Evolutionary conservation across 2,329 filamentous ascomycete species (phyloP), one percentile per base, ranked within the genome.

Genomic region (Elsinoe australis): DNA sequence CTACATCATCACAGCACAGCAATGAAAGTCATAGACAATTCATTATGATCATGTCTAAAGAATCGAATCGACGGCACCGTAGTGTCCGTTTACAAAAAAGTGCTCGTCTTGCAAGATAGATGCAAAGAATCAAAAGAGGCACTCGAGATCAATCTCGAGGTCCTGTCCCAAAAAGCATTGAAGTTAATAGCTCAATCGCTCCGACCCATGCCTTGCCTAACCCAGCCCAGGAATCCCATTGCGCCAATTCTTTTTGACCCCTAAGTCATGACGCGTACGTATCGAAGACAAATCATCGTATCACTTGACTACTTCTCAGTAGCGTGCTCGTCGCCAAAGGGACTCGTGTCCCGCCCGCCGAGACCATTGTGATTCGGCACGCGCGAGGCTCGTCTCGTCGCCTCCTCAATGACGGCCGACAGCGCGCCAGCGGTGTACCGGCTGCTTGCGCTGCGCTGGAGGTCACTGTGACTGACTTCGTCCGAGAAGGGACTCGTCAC

Each of bases 361-460:
- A 56, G 45, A 3, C 56, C 54, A n/a, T 51, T 51, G 47, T 56
- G 51, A 9, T 53, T 59, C 54, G 54, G 60, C 53, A 49, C 63
- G 55, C 56, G 48, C 44, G 61, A 67, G 39, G 65, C 67, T 22
- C 67, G 61, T 53, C 61, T 64, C 1, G 64, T 65, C 18, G 64
- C 63, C 53, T 72, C 70, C 51, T 73, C 70, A 5, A 67, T 66
- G n/a, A 72, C 70, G 14, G 69, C 68, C 15, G 64, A 67, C 51
- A 72, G 17, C 12, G 35, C 31, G 18, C 19, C 29, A 14, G 26
- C 36, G 15, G 47, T 44, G 36, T 42, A 42, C 17, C 28, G 36
- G 10, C 35, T 49, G 28, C 28, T 42, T 21, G 47, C 35, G 44
- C 32, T 47, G n/a, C 47, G 47, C 21, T 17, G n/a, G 29, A 50